Evolutionary conservation across 305 asterid species (phyloP).

Genomic region (Ruellia speciosa): DNA sequence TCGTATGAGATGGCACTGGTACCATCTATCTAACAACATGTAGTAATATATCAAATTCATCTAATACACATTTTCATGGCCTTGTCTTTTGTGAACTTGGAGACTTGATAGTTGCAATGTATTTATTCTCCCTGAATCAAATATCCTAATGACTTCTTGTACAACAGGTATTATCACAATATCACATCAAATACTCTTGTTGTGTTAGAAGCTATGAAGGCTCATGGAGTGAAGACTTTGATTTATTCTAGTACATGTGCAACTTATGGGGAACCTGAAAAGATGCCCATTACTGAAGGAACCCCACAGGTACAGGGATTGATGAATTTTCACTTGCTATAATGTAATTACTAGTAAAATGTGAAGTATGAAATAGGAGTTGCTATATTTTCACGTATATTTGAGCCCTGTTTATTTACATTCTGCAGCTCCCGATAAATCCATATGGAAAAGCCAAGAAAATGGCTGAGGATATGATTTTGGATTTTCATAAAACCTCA

Average conservation of each 20-base stretch:
- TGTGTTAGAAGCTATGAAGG: slow-evolving; percentile 81
- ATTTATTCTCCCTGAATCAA: neutral
- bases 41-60: neutral
- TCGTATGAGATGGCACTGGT: no score
- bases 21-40: neutral
- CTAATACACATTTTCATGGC: neutral
- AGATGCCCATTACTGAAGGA: slow-evolving; percentile 90
- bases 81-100: neutral
- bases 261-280: slow-evolving; percentile 88
- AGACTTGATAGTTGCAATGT: neutral
- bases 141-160: slow-evolving; percentile 13
- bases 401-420: slow-evolving; percentile 8
- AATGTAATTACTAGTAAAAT: neutral
- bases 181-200: slow-evolving; percentile 87
- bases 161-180: slow-evolving; percentile 85
- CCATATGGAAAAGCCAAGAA: slow-evolving; percentile 98
- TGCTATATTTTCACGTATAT: slow-evolving; percentile 19
- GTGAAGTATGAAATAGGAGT: neutral
- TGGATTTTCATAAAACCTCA: slow-evolving; percentile 79
- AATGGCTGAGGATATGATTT: slow-evolving; percentile 94
- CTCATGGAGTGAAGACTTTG: slow-evolving; percentile 63
- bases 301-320: slow-evolving; percentile 56
- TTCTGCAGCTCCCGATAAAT: slow-evolving; percentile 66
- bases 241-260: slow-evolving; percentile 97
- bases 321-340: neutral